A percentile compares a stretch with the other conserved stretches of the same genome.
These are phyloP conservation scores for Pelargonium cotyledonis DNA, from an alignment of 441 rosid genomes.

Conservation along the genomic window DNA sequence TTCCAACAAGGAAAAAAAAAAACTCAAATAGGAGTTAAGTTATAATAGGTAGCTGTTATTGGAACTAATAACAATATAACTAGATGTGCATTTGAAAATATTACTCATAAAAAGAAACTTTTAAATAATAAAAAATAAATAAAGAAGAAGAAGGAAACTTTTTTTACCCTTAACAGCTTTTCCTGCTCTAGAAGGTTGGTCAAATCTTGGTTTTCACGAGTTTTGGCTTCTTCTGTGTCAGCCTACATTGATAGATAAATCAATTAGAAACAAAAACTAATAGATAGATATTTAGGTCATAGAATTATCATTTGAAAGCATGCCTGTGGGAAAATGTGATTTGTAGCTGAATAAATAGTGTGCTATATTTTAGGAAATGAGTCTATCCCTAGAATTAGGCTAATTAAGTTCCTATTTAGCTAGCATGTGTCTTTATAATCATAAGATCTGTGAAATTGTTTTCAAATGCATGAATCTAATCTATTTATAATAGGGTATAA, in stretches of 20 bases:
- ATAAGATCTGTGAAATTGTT: too few species aligned
- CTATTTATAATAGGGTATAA: too few species aligned
- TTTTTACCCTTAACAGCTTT: conserved; percentile 64
- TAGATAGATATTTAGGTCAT: background rate
- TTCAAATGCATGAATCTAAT: too few species aligned
- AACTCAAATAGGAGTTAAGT: too few species aligned
- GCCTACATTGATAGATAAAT: conserved; percentile 40
- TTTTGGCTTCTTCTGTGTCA: conserved; percentile 76
- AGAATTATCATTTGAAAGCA: background rate
- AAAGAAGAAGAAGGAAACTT: too few species aligned
- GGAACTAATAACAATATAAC: background rate
- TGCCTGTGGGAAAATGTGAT: background rate
- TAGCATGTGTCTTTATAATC: too few species aligned
- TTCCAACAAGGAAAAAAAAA: too few species aligned
- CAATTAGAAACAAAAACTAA: conserved; percentile 10
- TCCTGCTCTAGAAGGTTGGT: conserved; percentile 66
- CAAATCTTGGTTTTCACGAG: conserved; percentile 46
- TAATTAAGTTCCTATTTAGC: too few species aligned
- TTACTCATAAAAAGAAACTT: background rate
- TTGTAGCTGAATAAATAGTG: too few species aligned
- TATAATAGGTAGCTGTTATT: background rate
- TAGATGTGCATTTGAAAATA: background rate
- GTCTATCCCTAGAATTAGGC: too few species aligned
- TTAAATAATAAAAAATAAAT: too few species aligned
- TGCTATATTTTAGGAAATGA: too few species aligned